Percentiles rank a stretch among this genome's conserved stretches.
These are phyloP conservation scores for Dovyalis caffra DNA, from an alignment of 345 rosid species.

Conservation along the genomic window DNA sequence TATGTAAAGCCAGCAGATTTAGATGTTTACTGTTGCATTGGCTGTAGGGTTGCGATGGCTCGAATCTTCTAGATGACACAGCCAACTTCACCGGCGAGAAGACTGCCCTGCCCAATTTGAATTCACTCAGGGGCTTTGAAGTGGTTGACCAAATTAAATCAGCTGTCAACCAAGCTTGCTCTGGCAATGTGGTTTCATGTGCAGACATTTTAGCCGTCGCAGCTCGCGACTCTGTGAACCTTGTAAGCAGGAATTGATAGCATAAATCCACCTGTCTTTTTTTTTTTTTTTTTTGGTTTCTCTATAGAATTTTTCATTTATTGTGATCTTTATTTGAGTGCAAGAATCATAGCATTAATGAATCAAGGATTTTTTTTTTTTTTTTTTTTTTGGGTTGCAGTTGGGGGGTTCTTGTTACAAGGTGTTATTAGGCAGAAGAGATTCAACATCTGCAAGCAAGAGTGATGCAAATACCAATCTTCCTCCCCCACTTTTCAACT, in stretches of 20 bases:
- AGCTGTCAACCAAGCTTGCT: too few relatives aligned
- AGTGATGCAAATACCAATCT: neutral
- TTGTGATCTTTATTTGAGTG: neutral
- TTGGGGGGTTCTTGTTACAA: neutral
- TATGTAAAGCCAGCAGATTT: too few relatives aligned
- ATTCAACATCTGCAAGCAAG: neutral
- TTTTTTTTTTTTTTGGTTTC: too few relatives aligned
- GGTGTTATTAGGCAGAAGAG: neutral
- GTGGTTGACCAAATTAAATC: neutral
- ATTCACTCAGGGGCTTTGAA: neutral
- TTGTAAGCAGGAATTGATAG: neutral
- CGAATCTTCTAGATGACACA: neutral
- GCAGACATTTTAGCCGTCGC: too few relatives aligned
- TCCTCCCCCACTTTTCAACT: neutral
- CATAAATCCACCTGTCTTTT: neutral
- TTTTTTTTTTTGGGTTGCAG: neutral
- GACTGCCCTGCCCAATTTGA: neutral
- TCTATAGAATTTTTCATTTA: neutral
- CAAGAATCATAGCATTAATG: too few relatives aligned
- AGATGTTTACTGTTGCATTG: too few relatives aligned
- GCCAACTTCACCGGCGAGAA: neutral
- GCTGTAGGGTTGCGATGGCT: neutral
- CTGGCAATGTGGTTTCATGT: too few relatives aligned
- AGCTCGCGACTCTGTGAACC: too few relatives aligned
- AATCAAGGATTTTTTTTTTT: too few relatives aligned